phyloP scores from a whole-genome alignment of 768 basidiomycete genomes.

The Fistulinella prunicolor region DNA sequence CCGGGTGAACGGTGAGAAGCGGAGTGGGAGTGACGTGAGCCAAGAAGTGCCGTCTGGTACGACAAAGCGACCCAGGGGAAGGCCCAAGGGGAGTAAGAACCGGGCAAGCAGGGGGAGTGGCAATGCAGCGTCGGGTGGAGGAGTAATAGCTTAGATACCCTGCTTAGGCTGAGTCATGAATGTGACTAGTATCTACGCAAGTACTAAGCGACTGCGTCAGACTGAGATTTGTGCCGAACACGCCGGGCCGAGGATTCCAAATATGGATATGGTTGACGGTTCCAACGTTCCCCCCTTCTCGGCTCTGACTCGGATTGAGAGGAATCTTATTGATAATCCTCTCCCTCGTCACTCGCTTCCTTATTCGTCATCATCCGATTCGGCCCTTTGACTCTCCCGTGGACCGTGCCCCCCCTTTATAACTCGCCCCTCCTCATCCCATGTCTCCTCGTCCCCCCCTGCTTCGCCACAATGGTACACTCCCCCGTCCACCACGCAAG shows the following conservation, averaged over 20 bases:
- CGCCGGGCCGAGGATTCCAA: not conserved
- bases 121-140: conserved; percentile 11
- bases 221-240: not conserved
- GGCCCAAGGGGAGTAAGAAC: conserved; percentile 73
- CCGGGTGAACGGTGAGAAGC: conserved; percentile 48
- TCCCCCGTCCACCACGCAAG: conserved; percentile 45
- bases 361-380: conserved; percentile 32
- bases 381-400: conserved; percentile 31
- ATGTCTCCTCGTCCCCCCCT: not conserved
- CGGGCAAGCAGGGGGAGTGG: conserved; percentile 22
- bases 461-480: conserved; percentile 12
- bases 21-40: conserved; percentile 23
- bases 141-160: conserved; percentile 1
- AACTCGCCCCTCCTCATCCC: conserved; percentile 18
- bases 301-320: conserved; percentile 22
- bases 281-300: not conserved
- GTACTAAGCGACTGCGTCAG: too few species aligned
- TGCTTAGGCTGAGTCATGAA: not conserved
- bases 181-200: too few species aligned
- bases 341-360: conserved; percentile 22
- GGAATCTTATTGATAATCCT: conserved; percentile 28
- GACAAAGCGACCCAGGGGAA: conserved; percentile 57
- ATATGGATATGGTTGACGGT: not conserved
- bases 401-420: conserved; percentile 26
- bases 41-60: conserved; percentile 29